phyloP scores from a whole-genome alignment of 805 yeast genomes.

The Barnettozyma wickerhamii region DNA sequence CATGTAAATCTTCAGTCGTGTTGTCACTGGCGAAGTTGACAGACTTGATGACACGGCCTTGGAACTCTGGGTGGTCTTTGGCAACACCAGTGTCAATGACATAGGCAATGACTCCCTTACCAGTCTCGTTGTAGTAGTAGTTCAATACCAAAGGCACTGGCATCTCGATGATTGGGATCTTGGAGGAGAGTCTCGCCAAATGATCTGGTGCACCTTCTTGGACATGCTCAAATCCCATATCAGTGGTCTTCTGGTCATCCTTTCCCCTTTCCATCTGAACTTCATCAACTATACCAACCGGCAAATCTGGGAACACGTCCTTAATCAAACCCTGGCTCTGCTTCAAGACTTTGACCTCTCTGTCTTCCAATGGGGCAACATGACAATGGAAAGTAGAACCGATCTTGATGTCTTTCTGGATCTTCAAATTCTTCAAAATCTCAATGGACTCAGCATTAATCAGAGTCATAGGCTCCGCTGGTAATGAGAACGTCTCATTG shows the following conservation, averaged over 20 bases:
- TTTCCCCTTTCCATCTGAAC: neutral
- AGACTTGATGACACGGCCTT: slow-evolving; percentile 57
- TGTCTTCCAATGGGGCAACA: slow-evolving; percentile 8
- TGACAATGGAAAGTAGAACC: slow-evolving; percentile 8
- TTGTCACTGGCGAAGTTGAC: slow-evolving; percentile 51
- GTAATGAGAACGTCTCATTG: neutral
- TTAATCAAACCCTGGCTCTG: slow-evolving; percentile 1
- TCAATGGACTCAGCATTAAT: slow-evolving; percentile 5
- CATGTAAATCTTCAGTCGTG: slow-evolving; percentile 51
- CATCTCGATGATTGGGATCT: slow-evolving; percentile 23
- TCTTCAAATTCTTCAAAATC: slow-evolving; percentile 5
- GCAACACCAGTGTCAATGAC: slow-evolving; percentile 79
- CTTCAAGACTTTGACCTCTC: slow-evolving; percentile 3
- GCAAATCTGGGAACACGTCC: slow-evolving; percentile 32
- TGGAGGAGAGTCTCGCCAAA: slow-evolving; percentile 54
- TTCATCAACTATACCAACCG: slow-evolving; percentile 47
- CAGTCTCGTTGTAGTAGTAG: slow-evolving; percentile 48
- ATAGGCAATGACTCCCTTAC: slow-evolving; percentile 64
- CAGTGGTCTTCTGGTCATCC: slow-evolving; percentile 1
- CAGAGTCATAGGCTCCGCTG: neutral
- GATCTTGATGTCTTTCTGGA: slow-evolving; percentile 5
- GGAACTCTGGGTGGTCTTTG: slow-evolving; percentile 53
- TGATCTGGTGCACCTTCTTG: slow-evolving; percentile 58
- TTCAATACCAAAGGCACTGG: slow-evolving; percentile 20
- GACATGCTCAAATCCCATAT: slow-evolving; percentile 11